phyloP scores from a whole-genome alignment of 305 asterid species.

The Galium porrigens region DNA sequence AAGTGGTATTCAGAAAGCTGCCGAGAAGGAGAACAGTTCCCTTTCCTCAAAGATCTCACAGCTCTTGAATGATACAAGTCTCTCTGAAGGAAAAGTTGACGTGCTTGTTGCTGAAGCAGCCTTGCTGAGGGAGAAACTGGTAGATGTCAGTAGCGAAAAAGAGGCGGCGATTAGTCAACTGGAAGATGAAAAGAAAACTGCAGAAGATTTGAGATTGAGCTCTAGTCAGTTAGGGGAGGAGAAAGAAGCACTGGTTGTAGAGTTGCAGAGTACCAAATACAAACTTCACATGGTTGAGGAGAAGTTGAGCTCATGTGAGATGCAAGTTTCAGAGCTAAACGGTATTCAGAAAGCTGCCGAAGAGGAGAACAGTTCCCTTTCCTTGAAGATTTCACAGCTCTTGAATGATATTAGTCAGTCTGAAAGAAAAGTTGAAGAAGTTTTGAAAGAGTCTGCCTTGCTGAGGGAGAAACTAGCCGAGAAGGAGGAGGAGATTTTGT shows the following conservation, averaged over 20 bases:
- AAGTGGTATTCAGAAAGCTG: slow-evolving; percentile 20
- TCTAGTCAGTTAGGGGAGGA: slow-evolving; percentile 18
- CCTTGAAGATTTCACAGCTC: slow-evolving; percentile 25
- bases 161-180: slow-evolving; percentile 16
- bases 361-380: slow-evolving; percentile 34
- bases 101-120: slow-evolving; percentile 28
- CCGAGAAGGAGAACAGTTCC: slow-evolving; percentile 31
- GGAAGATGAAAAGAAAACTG: slow-evolving; percentile 20
- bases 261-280: slow-evolving; percentile 17
- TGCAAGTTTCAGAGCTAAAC: slow-evolving; percentile 29
- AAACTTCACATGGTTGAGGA: slow-evolving; percentile 14
- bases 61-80: slow-evolving; percentile 27
- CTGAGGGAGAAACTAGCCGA: slow-evolving; percentile 32
- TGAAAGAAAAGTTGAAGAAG: slow-evolving; percentile 28
- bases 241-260: slow-evolving; percentile 19
- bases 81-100: slow-evolving; percentile 27
- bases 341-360: slow-evolving; percentile 23
- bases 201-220: slow-evolving; percentile 22
- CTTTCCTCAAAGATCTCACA: slow-evolving; percentile 26
- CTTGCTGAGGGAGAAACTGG: slow-evolving; percentile 28
- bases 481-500: slow-evolving; percentile 46
- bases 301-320: slow-evolving; percentile 28
- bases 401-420: slow-evolving; percentile 26
- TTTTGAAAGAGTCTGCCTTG: slow-evolving; percentile 26
- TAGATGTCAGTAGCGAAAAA: slow-evolving; percentile 21